A percentile compares a stretch with the other conserved stretches of the same genome.
Evolutionary conservation across 1,139 yeast genomes (phyloP).

Genomic region (Protomyces pachydermus): DNA sequence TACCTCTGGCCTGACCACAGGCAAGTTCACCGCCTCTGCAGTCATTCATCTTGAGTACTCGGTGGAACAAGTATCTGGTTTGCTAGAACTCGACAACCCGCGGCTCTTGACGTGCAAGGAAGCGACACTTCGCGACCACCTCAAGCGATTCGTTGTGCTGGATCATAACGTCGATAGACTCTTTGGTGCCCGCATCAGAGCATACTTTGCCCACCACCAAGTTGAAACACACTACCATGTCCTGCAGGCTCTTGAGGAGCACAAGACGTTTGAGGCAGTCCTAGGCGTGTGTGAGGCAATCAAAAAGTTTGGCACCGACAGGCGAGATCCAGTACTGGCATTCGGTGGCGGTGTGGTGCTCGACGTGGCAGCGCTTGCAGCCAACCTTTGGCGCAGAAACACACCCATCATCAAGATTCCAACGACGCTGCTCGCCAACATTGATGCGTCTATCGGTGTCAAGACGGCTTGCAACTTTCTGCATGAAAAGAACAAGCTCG

Average conservation of each 20-base stretch:
- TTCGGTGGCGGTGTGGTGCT: constrained; percentile 26
- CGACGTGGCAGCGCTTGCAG: constrained; percentile 24
- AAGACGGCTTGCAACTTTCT: constrained; percentile 26
- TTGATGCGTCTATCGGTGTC: constrained; percentile 26
- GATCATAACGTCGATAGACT: constrained; percentile 19
- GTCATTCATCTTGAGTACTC: constrained; percentile 19
- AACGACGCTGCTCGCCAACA: constrained; percentile 20
- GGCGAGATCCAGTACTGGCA: constrained; percentile 24
- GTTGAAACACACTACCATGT: constrained; percentile 17
- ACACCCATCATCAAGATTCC: constrained; percentile 26
- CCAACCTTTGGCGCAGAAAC: constrained; percentile 24
- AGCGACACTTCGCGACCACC: constrained; percentile 6
- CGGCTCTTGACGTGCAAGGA: constrained; percentile 12
- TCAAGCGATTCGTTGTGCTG: constrained; percentile 19
- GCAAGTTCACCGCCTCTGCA: constrained; percentile 24
- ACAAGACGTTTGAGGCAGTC: constrained; percentile 17
- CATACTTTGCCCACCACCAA: constrained; percentile 16
- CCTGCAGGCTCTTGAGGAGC: constrained; percentile 20
- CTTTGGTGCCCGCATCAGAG: constrained; percentile 14
- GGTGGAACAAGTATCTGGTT: constrained; percentile 16
- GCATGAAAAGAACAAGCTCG: constrained; percentile 26
- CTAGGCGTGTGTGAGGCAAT: constrained; percentile 12
- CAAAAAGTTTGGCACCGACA: constrained; percentile 21
- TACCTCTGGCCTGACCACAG: constrained; percentile 21
- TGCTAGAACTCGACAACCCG: constrained; percentile 17